Evolutionary conservation across 805 yeast species (phyloP), one percentile per base, ranked within the genome.

Genomic region (Kodamaea fukazawae): DNA sequence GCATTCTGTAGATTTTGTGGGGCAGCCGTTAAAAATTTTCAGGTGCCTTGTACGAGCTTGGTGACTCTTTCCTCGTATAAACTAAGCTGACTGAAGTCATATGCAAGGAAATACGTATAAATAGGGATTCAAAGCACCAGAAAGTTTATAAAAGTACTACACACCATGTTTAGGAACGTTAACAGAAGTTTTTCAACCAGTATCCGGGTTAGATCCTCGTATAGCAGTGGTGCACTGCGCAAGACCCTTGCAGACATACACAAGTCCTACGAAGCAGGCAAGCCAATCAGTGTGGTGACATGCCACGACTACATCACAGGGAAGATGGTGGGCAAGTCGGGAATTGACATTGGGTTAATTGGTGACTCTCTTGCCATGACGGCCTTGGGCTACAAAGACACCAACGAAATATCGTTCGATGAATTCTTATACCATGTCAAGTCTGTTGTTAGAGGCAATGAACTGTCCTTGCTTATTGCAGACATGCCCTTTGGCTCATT

Each of bases 331-430:
- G 81, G 83, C 16, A 59, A 70, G 12, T 77, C 90, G 0, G 73
- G 75, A 1, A 71, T 79, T 2, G 97, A 91, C 50, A 71, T 82
- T 42, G 70, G 82, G 5, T 70, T 91, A 2, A 81, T 91, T 3
- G 99, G 99, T 3, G 99, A 91, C 60, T 90, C 97, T 0, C 64
- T 93, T 17, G 88, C 96, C 0, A 91, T 89, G 96, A 90, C 86
- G 1, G 75, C 95, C 0, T 70, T 87, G 46, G 99, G 99, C 0
- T 82, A 83, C 54, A 71, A 70, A 2, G 80, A 84, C 30, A 83
- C 98, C 0, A 79, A 83, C 44, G 85, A 85, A 51, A 63, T 93
- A 18, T 73, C 81, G 2, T 75, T 88, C 37, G 90, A 87, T 8
- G 91, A 93, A 58, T 86, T 88, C 65, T 58, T 83, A 22, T 84